Percentiles rank a stretch among this genome's conserved stretches.
Evolutionary conservation across 768 basidiomycete species (phyloP).

Genomic region (Tulasnella sp.): DNA sequence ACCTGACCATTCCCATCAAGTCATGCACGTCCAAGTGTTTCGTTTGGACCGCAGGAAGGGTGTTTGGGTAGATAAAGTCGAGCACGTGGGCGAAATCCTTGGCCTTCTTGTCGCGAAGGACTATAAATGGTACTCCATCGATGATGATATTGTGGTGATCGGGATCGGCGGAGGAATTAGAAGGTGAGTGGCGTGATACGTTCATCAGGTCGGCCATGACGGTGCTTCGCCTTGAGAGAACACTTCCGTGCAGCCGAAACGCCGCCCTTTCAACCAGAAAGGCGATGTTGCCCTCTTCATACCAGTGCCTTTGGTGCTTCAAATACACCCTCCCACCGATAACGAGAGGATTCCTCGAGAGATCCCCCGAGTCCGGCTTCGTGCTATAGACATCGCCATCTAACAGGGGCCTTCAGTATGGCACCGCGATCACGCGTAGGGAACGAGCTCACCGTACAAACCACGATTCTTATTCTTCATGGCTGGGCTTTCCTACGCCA

Average conservation of each 20-base stretch:
- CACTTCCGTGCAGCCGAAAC: neutral
- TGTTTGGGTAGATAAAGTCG: constrained; percentile 3
- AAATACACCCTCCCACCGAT: neutral
- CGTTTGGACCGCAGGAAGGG: neutral
- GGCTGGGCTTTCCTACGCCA: too few species aligned
- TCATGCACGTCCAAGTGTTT: neutral
- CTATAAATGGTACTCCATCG: neutral
- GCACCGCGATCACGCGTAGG: too few species aligned
- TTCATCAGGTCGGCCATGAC: neutral
- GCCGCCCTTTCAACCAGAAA: neutral
- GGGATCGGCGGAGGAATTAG: neutral
- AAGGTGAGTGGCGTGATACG: neutral
- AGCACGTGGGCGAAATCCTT: neutral
- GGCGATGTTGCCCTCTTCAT: constrained; percentile 1
- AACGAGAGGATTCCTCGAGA: neutral
- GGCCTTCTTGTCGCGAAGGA: neutral
- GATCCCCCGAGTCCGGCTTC: neutral
- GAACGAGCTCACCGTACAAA: too few species aligned
- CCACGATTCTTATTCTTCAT: too few species aligned
- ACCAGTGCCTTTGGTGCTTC: neutral
- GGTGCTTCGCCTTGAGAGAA: neutral
- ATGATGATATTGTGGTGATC: neutral
- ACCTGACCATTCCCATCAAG: neutral
- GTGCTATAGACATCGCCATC: too few species aligned
- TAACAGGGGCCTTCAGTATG: too few species aligned